Evolutionary conservation across 2,329 filamentous ascomycete genomes (phyloP).

Genomic region (Bisporella sp.): DNA sequence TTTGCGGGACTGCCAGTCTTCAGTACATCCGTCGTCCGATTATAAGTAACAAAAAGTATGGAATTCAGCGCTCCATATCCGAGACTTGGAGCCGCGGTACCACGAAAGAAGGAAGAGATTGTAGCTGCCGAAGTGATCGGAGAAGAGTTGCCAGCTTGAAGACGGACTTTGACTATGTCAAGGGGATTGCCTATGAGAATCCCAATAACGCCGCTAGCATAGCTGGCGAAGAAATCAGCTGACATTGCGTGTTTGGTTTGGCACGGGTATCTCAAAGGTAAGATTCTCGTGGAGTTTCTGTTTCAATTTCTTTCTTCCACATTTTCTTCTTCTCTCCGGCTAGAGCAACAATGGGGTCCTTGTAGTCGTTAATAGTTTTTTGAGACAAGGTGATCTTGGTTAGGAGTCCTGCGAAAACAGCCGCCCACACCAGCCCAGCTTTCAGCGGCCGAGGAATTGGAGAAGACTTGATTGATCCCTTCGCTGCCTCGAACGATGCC

Average conservation of each 20-base stretch:
- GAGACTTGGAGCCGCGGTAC: conserved; percentile 77
- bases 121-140: conserved; percentile 22
- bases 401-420: conserved; percentile 19
- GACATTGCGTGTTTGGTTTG: conserved; percentile 19
- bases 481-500: conserved; percentile 8
- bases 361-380: conserved; percentile 15
- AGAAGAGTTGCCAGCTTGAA: conserved; percentile 54
- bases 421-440: conserved; percentile 21
- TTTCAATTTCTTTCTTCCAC: conserved; percentile 5
- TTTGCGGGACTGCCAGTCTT: conserved; percentile 24
- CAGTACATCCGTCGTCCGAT: conserved; percentile 66
- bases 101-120: conserved; percentile 42
- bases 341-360: conserved; percentile 15
- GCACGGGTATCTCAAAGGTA: background rate
- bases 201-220: conserved; percentile 75
- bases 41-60: conserved; percentile 84
- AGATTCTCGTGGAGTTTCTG: background rate
- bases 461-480: conserved; percentile 2
- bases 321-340: conserved; percentile 10
- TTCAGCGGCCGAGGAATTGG: conserved; percentile 13
- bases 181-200: conserved; percentile 88
- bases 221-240: conserved; percentile 88
- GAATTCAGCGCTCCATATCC: conserved; percentile 90
- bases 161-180: conserved; percentile 70
- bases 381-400: conserved; percentile 19